These are phyloP conservation scores for Hypoxylon lienhwacheense DNA, from an alignment of 495 filamentous ascomycete species.

Conservation along the genomic window DNA sequence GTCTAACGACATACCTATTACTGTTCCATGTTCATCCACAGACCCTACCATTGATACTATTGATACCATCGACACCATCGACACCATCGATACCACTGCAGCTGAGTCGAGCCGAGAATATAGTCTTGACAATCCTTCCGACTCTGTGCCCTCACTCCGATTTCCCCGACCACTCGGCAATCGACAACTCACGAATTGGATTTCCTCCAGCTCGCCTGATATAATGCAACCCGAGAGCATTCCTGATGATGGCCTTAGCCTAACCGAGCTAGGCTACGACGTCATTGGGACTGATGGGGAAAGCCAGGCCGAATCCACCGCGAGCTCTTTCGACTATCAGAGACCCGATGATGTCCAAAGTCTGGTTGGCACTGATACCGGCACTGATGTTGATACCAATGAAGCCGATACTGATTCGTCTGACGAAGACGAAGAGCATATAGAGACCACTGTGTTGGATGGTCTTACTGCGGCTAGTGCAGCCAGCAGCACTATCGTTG, in stretches of 20 bases:
- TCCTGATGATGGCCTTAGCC: conserved; percentile 45
- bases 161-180: conserved; percentile 55
- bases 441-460: conserved; percentile 32
- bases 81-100: conserved; percentile 13
- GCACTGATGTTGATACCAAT: conserved; percentile 41
- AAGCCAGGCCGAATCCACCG: conserved; percentile 45
- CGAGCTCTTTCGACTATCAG: conserved; percentile 53
- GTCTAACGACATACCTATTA: conserved; percentile 30
- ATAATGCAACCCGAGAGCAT: conserved; percentile 50
- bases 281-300: conserved; percentile 57
- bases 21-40: conserved; percentile 25
- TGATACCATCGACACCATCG: no score
- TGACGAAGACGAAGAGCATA: conserved; percentile 43
- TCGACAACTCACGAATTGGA: conserved; percentile 53
- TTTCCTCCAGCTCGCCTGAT: conserved; percentile 53
- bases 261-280: conserved; percentile 61
- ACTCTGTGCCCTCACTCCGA: conserved; percentile 48
- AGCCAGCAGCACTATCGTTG: conserved; percentile 35
- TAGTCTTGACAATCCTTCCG: conserved; percentile 26
- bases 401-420: conserved; percentile 43
- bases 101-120: conserved; percentile 17
- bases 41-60: conserved; percentile 16
- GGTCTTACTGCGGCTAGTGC: conserved; percentile 25
- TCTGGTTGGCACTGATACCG: conserved; percentile 53
- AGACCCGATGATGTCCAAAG: conserved; percentile 58